These are phyloP conservation scores for Thelonectria blattea DNA, from an alignment of 2,329 filamentous ascomycete genomes.

Conservation along the genomic window DNA sequence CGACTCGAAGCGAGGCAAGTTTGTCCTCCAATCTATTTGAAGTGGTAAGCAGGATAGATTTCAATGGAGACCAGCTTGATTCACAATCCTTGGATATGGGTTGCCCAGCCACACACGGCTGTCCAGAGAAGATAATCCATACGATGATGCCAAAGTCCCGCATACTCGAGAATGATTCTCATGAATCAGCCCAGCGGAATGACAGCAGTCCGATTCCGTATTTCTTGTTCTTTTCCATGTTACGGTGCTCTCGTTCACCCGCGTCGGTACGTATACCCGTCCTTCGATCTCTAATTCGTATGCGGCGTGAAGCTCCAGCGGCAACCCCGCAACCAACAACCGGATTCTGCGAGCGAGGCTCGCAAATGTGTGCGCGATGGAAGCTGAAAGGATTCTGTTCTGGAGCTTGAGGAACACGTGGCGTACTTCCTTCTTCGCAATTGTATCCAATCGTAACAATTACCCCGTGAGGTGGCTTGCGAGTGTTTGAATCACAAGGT, in stretches of 20 bases:
- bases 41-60: not conserved
- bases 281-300: too few species aligned
- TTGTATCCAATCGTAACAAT: not conserved
- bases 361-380: not conserved
- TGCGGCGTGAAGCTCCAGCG: not conserved
- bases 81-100: not conserved
- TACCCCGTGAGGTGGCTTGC: not conserved
- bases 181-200: not conserved
- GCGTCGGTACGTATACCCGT: too few species aligned
- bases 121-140: not conserved
- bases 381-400: not conserved
- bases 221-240: too few species aligned
- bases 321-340: not conserved
- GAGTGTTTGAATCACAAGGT: not conserved
- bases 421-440: not conserved
- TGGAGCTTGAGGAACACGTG: not conserved
- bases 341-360: not conserved
- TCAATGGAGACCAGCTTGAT: not conserved
- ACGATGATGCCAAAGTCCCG: not conserved
- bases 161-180: not conserved
- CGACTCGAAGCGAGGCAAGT: conserved; percentile 14
- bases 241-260: not conserved
- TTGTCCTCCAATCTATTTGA: conserved; percentile 13
- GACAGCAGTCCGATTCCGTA: too few species aligned
- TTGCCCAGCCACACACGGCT: not conserved